Evolutionary conservation across 371 early-diverging fungal species (phyloP).

Genomic region (Mucor irregularis): DNA sequence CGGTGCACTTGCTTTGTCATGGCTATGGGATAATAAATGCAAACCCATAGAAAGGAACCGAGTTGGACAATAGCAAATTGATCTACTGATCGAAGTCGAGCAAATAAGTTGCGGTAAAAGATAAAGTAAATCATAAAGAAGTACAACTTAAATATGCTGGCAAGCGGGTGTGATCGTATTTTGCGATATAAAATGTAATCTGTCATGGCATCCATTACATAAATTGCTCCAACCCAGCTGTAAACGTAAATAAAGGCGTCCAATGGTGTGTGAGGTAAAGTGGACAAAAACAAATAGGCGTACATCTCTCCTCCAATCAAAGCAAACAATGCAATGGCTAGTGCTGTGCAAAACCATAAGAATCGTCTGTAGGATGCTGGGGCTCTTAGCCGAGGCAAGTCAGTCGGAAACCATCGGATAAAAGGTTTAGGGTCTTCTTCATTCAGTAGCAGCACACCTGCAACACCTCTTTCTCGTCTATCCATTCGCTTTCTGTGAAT

Average conservation of each 20-base stretch:
- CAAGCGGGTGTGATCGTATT: slow-evolving; percentile 68
- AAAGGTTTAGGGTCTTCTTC: slow-evolving; percentile 5
- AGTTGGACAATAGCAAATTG: slow-evolving; percentile 68
- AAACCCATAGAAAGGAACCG: slow-evolving; percentile 72
- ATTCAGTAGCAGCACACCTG: background rate
- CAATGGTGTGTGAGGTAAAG: slow-evolving; percentile 55
- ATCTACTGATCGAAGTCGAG: slow-evolving; percentile 63
- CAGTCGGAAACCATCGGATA: slow-evolving; percentile 26
- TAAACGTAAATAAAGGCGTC: slow-evolving; percentile 73
- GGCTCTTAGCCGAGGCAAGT: slow-evolving; percentile 43
- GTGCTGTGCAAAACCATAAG: slow-evolving; percentile 71
- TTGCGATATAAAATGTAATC: slow-evolving; percentile 65
- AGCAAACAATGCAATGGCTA: slow-evolving; percentile 62
- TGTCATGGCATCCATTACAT: slow-evolving; percentile 61
- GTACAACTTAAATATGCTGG: slow-evolving; percentile 69
- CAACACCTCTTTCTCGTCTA: slow-evolving; percentile 6
- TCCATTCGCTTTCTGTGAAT: slow-evolving; percentile 48
- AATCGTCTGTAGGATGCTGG: slow-evolving; percentile 74
- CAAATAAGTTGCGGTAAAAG: slow-evolving; percentile 77
- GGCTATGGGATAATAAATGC: slow-evolving; percentile 70
- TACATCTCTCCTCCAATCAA: slow-evolving; percentile 73
- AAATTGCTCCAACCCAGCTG: slow-evolving; percentile 71
- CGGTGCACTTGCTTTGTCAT: slow-evolving; percentile 63
- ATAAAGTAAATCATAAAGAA: slow-evolving; percentile 79
- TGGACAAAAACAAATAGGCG: slow-evolving; percentile 58